phyloP scores from a whole-genome alignment of 352 stramenopile genomes.

The Phytophthora pluvialis region DNA sequence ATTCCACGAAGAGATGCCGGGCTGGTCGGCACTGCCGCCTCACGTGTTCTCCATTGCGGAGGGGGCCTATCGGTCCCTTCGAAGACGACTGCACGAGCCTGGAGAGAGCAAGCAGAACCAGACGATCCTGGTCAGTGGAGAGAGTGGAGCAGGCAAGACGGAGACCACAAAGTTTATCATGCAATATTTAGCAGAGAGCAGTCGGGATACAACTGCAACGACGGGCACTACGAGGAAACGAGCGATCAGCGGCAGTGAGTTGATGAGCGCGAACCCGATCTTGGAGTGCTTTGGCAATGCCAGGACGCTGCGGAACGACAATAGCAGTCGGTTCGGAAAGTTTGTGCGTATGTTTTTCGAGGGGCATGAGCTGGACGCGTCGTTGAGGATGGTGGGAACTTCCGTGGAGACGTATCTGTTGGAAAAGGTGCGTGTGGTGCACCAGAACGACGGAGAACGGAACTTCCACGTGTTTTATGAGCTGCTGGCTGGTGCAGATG shows the following conservation, averaged over 20 bases:
- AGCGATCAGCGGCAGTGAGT: constrained; percentile 53
- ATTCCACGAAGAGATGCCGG: constrained; percentile 43
- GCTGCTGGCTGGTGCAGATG: constrained; percentile 62
- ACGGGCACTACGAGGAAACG: constrained; percentile 24
- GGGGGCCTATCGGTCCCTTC: constrained; percentile 69
- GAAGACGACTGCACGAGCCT: constrained; percentile 40
- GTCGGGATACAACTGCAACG: constrained; percentile 4
- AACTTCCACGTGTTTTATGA: constrained; percentile 90
- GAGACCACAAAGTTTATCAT: constrained; percentile 95
- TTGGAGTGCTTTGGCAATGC: constrained; percentile 89
- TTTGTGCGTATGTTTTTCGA: constrained; percentile 91
- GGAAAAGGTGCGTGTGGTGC: constrained; percentile 92
- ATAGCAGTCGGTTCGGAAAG: constrained; percentile 88
- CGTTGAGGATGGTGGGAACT: constrained; percentile 68
- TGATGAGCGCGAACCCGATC: constrained; percentile 88
- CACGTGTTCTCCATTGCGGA: constrained; percentile 88
- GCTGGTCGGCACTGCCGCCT: constrained; percentile 49
- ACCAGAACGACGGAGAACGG: constrained; percentile 71
- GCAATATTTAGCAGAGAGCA: constrained; percentile 61
- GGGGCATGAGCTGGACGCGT: constrained; percentile 34
- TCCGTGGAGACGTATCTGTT: constrained; percentile 91
- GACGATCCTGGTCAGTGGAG: constrained; percentile 96
- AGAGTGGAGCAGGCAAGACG: constrained; percentile 96
- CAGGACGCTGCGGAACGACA: constrained; percentile 80
- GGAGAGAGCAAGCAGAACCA: constrained; percentile 83